These are phyloP conservation scores for Carex littledalei DNA, from an alignment of 176 grass and related monocot genomes.

Conservation along the genomic window DNA sequence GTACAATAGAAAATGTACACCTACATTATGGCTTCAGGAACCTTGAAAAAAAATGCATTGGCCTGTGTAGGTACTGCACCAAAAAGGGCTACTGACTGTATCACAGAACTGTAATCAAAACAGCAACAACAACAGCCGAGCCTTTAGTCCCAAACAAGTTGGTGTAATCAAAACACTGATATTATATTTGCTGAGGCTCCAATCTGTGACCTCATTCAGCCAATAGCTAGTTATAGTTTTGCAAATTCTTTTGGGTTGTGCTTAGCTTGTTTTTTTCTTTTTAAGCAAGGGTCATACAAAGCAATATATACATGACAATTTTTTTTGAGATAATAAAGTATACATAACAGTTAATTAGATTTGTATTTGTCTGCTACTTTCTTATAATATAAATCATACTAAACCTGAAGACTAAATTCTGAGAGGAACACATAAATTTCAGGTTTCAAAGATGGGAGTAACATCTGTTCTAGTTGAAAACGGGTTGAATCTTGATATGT, in stretches of 20 bases:
- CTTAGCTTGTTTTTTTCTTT: background rate
- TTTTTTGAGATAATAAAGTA: background rate
- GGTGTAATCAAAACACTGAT: background rate
- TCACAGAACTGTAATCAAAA: background rate
- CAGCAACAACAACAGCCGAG: too few species aligned
- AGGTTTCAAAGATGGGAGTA: slow-evolving; percentile 89
- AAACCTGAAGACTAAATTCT: background rate
- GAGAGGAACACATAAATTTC: slow-evolving; percentile 16
- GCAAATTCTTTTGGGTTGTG: background rate
- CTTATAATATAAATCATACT: background rate
- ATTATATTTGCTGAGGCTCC: background rate
- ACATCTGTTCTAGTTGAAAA: slow-evolving; percentile 66
- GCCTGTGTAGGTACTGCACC: background rate
- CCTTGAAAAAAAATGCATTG: background rate
- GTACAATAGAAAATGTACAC: background rate
- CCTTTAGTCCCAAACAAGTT: too few species aligned
- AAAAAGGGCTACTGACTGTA: background rate
- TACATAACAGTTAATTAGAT: background rate
- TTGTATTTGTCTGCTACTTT: background rate
- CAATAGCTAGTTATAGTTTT: background rate
- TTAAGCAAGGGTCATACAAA: background rate
- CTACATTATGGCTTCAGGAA: background rate
- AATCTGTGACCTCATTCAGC: background rate
- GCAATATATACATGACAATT: background rate
- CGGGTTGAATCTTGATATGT: slow-evolving; percentile 73